Evolutionary conservation across 2,329 filamentous ascomycete species (phyloP).

Genomic region (Volutella citrinella): DNA sequence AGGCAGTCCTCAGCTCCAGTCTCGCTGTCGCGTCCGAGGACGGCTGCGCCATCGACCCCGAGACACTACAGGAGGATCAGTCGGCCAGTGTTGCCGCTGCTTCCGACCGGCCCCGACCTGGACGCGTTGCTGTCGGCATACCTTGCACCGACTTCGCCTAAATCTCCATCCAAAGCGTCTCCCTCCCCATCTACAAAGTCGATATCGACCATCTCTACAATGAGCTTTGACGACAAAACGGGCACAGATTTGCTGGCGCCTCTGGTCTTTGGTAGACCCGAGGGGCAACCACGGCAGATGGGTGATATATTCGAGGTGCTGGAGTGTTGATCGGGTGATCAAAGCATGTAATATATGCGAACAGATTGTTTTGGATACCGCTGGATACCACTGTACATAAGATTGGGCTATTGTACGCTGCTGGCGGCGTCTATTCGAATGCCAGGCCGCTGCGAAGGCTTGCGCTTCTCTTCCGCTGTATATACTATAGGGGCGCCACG

Average conservation of each 20-base stretch:
- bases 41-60: conserved; percentile 10
- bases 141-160: conserved; percentile 12
- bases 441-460: too few species aligned
- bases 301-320: conserved; percentile 21
- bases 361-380: too few species aligned
- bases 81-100: conserved; percentile 16
- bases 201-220: conserved; percentile 17
- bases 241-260: conserved; percentile 15
- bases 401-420: too few species aligned
- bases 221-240: conserved; percentile 18
- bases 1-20: conserved; percentile 11
- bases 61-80: conserved; percentile 20
- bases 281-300: conserved; percentile 15
- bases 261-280: conserved; percentile 16
- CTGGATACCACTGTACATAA: too few species aligned
- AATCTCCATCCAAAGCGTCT: conserved; percentile 9
- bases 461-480: too few species aligned
- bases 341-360: too few species aligned
- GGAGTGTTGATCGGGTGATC: conserved; percentile 13
- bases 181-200: conserved; percentile 15
- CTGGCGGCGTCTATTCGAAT: too few species aligned
- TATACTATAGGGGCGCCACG: too few species aligned
- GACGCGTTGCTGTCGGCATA: conserved; percentile 19
- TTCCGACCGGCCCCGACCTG: conserved; percentile 14
- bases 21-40: conserved; percentile 14